A percentile compares a stretch with the other conserved stretches of the same genome.
phyloP scores from a whole-genome alignment of 306 rosid species.

The Cucurbita moschata region DNA sequence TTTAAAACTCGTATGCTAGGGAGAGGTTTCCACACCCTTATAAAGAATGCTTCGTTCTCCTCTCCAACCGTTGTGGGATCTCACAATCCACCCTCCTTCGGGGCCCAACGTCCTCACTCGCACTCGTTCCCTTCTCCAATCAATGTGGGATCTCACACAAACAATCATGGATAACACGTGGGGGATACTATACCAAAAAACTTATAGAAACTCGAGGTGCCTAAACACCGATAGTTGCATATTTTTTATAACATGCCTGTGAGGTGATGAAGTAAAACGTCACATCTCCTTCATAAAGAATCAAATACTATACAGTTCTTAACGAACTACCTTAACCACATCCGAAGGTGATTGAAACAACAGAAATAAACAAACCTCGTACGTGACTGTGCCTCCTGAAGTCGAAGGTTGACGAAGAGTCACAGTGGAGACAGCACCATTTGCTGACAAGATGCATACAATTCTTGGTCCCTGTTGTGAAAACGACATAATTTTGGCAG shows the following conservation, averaged over 20 bases:
- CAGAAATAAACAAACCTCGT: constrained; percentile 39
- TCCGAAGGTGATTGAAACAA: not conserved
- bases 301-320: not conserved
- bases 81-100: too few relatives aligned
- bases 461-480: constrained; percentile 89
- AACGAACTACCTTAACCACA: not conserved
- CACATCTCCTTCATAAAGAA: not conserved
- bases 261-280: too few relatives aligned
- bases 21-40: too few relatives aligned
- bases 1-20: too few relatives aligned
- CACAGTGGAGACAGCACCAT: constrained; percentile 81
- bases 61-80: too few relatives aligned
- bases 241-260: too few relatives aligned
- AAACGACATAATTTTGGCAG: constrained; percentile 71
- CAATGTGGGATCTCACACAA: too few relatives aligned
- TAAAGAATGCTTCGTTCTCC: too few relatives aligned
- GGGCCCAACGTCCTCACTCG: too few relatives aligned
- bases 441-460: constrained; percentile 74
- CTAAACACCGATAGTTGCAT: not conserved
- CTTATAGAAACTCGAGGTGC: not conserved
- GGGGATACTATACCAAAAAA: not conserved
- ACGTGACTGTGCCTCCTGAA: constrained; percentile 86
- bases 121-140: too few relatives aligned
- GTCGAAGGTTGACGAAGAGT: constrained; percentile 83
- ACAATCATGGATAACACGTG: not conserved